phyloP scores from a whole-genome alignment of 2,329 filamentous ascomycete genomes.

The Beauveria scarabaeidicola region DNA sequence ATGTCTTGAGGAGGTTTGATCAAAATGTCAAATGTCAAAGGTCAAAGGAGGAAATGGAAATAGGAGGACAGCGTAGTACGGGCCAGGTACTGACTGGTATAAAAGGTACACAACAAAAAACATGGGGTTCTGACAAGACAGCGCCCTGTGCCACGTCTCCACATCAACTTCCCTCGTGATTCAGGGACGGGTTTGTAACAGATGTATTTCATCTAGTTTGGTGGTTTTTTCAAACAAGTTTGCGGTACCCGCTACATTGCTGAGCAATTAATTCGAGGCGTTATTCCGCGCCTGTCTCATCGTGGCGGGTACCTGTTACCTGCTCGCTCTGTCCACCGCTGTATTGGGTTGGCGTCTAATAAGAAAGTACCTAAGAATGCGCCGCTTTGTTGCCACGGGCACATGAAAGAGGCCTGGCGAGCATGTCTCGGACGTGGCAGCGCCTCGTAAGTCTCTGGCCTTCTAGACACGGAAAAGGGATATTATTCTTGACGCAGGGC shows the following conservation, averaged over 20 bases:
- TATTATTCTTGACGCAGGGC: not conserved
- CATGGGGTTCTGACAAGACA: slow-evolving; percentile 10
- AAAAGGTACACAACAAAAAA: slow-evolving; percentile 8
- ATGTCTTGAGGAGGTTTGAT: not conserved
- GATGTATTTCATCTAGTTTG: not conserved
- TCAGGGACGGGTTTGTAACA: slow-evolving; percentile 6
- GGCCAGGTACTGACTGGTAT: not conserved
- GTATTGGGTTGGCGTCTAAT: not conserved
- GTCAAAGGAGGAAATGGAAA: slow-evolving; percentile 1
- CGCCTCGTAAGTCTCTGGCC: too few species aligned
- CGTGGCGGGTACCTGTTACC: not conserved
- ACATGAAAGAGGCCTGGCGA: not conserved
- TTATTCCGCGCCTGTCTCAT: not conserved
- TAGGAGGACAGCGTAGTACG: slow-evolving; percentile 9
- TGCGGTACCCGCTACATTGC: slow-evolving; percentile 1
- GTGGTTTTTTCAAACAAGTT: not conserved
- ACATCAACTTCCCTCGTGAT: slow-evolving; percentile 9
- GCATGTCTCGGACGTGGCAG: slow-evolving; percentile 4
- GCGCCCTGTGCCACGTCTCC: slow-evolving; percentile 3
- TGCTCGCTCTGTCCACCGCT: not conserved
- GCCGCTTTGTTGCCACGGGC: slow-evolving; percentile 8
- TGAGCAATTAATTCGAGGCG: not conserved
- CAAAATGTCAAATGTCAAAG: slow-evolving; percentile 3
- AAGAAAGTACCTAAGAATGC: not conserved
- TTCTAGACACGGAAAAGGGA: not conserved